These are phyloP conservation scores for Calonectria pteridis DNA, from an alignment of 2,329 filamentous ascomycete genomes.

Conservation along the genomic window DNA sequence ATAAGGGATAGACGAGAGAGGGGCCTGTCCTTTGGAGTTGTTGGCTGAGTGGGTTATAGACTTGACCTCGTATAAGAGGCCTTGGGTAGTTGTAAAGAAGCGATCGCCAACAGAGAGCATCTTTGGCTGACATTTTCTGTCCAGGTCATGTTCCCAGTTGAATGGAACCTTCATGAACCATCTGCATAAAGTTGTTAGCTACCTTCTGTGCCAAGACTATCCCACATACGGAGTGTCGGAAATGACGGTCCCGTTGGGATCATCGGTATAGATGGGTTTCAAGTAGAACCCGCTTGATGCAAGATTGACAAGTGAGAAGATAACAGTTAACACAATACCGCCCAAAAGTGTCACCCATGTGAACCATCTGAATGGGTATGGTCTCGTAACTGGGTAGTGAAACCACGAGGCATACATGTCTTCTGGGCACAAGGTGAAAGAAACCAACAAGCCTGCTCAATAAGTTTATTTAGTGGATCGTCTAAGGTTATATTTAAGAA, in stretches of 20 bases:
- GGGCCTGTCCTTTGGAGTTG: background rate
- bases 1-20: slow-evolving; percentile 22
- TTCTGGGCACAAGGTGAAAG: background rate
- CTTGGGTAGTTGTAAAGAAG: slow-evolving; percentile 19
- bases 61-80: slow-evolving; percentile 27
- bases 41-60: background rate
- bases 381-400: slow-evolving; percentile 20
- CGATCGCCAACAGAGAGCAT: slow-evolving; percentile 30
- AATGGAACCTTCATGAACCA: slow-evolving; percentile 32
- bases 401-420: slow-evolving; percentile 34
- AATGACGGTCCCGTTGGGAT: slow-evolving; percentile 21
- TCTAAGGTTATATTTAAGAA: background rate
- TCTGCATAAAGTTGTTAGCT: background rate
- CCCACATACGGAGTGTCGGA: background rate
- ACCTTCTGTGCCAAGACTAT: background rate
- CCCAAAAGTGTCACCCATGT: slow-evolving; percentile 15
- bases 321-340: background rate
- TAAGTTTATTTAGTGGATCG: background rate
- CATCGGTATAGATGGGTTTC: slow-evolving; percentile 19
- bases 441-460: too few species aligned
- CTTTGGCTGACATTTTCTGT: slow-evolving; percentile 23
- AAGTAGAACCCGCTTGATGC: slow-evolving; percentile 30
- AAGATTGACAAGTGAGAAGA: slow-evolving; percentile 31
- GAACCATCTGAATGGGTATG: slow-evolving; percentile 33
- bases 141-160: slow-evolving; percentile 25